Base-by-base conservation (phyloP, 2,329 filamentous ascomycete genomes). In the Pseudodiploospora longispora region DNA sequence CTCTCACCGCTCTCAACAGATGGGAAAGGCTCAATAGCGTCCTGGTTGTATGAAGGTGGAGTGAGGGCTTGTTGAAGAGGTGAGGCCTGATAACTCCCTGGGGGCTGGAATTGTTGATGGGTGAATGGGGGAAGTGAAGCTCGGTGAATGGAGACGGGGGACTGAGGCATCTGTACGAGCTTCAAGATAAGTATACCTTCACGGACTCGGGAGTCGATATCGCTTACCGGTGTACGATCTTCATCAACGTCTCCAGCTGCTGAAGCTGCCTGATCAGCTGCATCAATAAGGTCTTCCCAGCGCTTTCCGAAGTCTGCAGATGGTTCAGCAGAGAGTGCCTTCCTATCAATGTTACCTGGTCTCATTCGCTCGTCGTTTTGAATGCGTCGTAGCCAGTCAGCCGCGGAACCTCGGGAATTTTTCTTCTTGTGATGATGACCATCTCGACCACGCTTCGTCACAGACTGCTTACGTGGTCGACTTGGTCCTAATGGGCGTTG, bases 251-350 rank as follows among this genome's bases (percentile, higher is more conserved):
- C 91, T 67, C 95, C 90, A 3, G 88, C 94, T 29, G 90, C 89
- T 49, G 88, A 95, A 30, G 91, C 89, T 43, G 76, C 67, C 44
- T 69, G 66, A 48, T 68, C 66, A 33, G 87, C 91, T 42, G 91
- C 91, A 65, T 96, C 90, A 52, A 97, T 94, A 48, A 97, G 74
- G 64, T 97, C 91, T 65, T 95, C 88, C 93, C 91, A 97, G 57
- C 91, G 78, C 68, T 93, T 95, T 52, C 87, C 89, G 66, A 86
- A 85, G 47, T 85, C 83, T 19, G 79, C 81, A 45, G 83, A 78
- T 27, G 90, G 89, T 64, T 96, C 91, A 36, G 87, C 87, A 10
- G 88, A 95, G 53, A 86, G 78, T 44, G 88, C 87, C 66, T 95
- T 95, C 50, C 87, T 78, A 56, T 87, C 82, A 55, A 83, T 81